Percentiles rank a stretch among this genome's conserved stretches.
phyloP scores from a whole-genome alignment of 441 rosid species.

The Mallotus repandus region DNA sequence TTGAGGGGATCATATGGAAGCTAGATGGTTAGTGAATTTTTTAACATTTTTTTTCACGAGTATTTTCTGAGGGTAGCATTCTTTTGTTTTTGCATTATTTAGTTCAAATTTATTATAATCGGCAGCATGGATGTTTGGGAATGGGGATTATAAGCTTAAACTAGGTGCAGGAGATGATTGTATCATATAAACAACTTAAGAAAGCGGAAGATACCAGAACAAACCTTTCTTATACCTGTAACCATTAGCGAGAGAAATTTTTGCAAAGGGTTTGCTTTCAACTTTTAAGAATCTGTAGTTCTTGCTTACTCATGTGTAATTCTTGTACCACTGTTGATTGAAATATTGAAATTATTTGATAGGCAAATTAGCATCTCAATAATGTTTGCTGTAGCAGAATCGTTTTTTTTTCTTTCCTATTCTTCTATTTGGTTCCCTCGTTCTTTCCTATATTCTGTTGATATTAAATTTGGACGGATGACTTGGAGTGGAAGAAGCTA shows the following conservation, averaged over 20 bases:
- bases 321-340: background rate
- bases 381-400: background rate
- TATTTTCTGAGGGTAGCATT: conserved; percentile 35
- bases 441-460: background rate
- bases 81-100: conserved; percentile 33
- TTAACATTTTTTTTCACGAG: conserved; percentile 26
- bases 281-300: conserved; percentile 18
- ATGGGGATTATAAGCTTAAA: conserved; percentile 15
- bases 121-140: conserved; percentile 17
- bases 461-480: background rate
- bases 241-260: conserved; percentile 24
- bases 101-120: conserved; percentile 25
- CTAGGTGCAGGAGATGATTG: conserved; percentile 34
- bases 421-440: too few relatives aligned
- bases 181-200: conserved; percentile 36
- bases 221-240: conserved; percentile 17
- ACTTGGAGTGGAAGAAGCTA: background rate
- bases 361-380: conserved; percentile 2
- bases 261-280: conserved; percentile 22
- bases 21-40: conserved; percentile 24
- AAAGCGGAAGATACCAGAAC: conserved; percentile 24
- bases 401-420: background rate
- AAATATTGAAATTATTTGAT: background rate
- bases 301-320: conserved; percentile 13
- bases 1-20: conserved; percentile 17